phyloP scores from a whole-genome alignment of 2,329 filamentous ascomycete genomes.

The Pseudocercospora pini-densiflorae region DNA sequence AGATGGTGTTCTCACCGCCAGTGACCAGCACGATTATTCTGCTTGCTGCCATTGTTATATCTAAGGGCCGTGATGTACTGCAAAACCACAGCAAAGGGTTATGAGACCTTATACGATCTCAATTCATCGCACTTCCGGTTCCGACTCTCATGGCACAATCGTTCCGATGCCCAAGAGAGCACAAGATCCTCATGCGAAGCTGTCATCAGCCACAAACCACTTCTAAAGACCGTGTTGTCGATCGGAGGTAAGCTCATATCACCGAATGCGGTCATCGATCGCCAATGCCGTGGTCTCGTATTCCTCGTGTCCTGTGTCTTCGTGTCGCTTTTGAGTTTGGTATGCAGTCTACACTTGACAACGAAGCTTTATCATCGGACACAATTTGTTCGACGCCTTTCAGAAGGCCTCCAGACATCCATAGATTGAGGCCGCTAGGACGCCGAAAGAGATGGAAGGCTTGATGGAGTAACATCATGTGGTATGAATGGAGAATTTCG shows the following conservation, averaged over 20 bases:
- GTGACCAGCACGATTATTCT: conserved; percentile 44
- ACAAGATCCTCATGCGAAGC: background rate
- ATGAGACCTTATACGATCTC: background rate
- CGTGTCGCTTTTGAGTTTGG: background rate
- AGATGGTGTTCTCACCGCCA: conserved; percentile 37
- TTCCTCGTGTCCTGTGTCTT: background rate
- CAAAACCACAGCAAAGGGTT: background rate
- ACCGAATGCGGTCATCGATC: background rate
- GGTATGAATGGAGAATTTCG: too few relatives aligned
- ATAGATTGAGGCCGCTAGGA: too few relatives aligned
- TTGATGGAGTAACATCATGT: too few relatives aligned
- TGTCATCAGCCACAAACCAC: background rate
- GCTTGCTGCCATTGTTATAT: conserved; percentile 17
- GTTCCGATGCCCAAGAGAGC: background rate
- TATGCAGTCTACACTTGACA: too few relatives aligned
- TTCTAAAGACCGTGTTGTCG: background rate
- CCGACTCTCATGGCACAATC: background rate
- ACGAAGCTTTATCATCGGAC: too few relatives aligned
- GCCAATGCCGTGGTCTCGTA: too few relatives aligned
- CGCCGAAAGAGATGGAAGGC: too few relatives aligned
- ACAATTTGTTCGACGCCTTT: too few relatives aligned
- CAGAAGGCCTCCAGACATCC: too few relatives aligned
- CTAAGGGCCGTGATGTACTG: background rate
- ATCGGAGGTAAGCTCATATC: background rate
- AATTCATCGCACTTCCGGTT: background rate